Base-by-base conservation (phyloP, 2,329 filamentous ascomycete genomes). In the Ophiostoma pallidulum region DNA sequence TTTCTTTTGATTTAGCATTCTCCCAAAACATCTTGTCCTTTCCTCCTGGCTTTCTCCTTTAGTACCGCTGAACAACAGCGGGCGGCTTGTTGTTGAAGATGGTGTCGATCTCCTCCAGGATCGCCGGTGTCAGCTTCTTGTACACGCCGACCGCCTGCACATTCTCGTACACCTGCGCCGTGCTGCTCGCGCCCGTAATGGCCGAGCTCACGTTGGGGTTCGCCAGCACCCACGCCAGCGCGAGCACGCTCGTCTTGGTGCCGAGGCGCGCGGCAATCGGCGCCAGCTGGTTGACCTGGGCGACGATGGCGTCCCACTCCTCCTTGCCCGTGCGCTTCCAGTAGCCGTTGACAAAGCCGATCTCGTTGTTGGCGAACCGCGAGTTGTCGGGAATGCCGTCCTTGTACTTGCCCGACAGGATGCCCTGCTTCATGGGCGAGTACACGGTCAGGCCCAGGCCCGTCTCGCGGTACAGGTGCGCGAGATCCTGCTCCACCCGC, bases 221-320 rank as follows among this genome's bases (percentile, higher is more conserved):
- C 59, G 71, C 75, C 41, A 82, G 65, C 13, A 78, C 74, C 78
- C 79, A 83, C 2, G 77, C 78, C 40, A 82, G 66, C 0, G 78
- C 77, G 37, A 82, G 66, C 44, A 70, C 67, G 56, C 67, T 69
- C 64, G 70, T 63, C 61, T 75, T 78, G 51, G 81, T 69, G 12
- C 74, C 79, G 35, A 88, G 66, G 56, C 71, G 73, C 47, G 84
- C 73, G 2, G 84, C 83, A 53, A 89, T 73, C 43, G 76, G 69
- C 69, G 76, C 66, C 52, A 80, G 65, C 58, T 72, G 70, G 56
- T 72, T 75, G 48, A 85, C 77, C 61, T 75, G 74, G 59, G 71
- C 68, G 53, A 76, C 64, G 5, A 69, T 70, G 58, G 66, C 64
- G 54, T 71, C 68, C 63, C 77, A 77, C 57, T 73, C 68, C 16